Evolutionary conservation across 306 rosid species (phyloP).

Genomic region (Gleditsia sinensis): DNA sequence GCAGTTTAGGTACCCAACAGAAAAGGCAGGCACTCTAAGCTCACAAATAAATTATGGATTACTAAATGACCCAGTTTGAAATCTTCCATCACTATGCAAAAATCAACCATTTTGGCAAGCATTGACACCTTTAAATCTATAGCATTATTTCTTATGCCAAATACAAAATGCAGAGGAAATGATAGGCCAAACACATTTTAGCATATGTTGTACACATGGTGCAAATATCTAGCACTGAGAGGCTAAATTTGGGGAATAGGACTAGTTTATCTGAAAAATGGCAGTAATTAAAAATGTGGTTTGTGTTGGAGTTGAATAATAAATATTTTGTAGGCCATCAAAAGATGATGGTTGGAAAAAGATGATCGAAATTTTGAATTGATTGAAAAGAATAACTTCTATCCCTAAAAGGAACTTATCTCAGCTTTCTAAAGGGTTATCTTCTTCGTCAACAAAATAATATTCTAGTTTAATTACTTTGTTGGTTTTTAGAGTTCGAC

Average conservation of each 20-base stretch:
- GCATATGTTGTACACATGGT: background rate
- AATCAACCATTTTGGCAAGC: background rate
- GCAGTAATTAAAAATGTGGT: constrained; percentile 2
- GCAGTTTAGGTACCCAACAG: constrained; percentile 1
- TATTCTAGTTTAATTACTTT: no score
- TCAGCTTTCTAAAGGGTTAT: background rate
- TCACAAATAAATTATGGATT: constrained; percentile 4
- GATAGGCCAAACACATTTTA: constrained; percentile 2
- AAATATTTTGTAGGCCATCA: background rate
- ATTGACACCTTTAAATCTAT: background rate
- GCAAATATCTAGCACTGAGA: constrained; percentile 15
- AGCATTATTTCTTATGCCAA: constrained; percentile 1
- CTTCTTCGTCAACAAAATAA: constrained; percentile 8
- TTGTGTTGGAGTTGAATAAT: background rate
- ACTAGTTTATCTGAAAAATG: constrained; percentile 4
- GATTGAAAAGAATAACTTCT: constrained; percentile 13
- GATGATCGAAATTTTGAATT: constrained; percentile 1
- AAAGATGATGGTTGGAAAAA: background rate
- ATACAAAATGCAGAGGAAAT: constrained; percentile 8
- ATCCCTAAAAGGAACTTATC: background rate
- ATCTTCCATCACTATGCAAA: background rate
- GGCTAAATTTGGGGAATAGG: constrained; percentile 2
- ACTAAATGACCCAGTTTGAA: background rate
- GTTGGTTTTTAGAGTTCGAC: no score
- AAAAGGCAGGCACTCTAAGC: background rate